Evolutionary conservation across 768 basidiomycete species (phyloP).

Genomic region (Hericium erinaceus): DNA sequence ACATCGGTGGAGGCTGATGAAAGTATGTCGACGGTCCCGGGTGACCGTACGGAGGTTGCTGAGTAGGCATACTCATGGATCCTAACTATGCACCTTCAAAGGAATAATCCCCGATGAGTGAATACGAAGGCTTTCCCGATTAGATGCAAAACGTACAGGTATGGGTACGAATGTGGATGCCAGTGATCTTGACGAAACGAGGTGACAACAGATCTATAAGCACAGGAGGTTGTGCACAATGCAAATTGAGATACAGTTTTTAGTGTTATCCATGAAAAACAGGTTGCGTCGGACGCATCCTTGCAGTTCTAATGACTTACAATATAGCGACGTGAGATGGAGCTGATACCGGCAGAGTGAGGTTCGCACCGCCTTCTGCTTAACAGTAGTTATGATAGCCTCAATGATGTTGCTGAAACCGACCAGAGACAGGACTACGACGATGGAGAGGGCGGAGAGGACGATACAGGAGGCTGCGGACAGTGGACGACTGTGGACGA

Average conservation of each 20-base stretch:
- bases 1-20: slow-evolving; percentile 20
- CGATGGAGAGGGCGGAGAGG: neutral
- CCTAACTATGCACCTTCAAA: neutral
- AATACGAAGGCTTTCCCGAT: neutral
- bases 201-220: neutral
- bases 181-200: neutral
- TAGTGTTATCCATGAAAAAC: neutral
- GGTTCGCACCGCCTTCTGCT: neutral
- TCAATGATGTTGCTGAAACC: neutral
- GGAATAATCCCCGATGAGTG: neutral
- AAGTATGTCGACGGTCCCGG: slow-evolving; percentile 26
- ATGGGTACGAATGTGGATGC: neutral
- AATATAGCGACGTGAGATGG: neutral
- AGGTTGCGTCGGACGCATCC: neutral
- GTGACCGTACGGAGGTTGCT: slow-evolving; percentile 12
- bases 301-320: neutral
- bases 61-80: neutral
- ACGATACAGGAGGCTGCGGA: neutral
- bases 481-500: too few species aligned
- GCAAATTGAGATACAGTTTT: neutral
- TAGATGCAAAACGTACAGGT: neutral
- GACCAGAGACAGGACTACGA: neutral
- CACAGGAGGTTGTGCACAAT: neutral
- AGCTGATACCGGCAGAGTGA: neutral
- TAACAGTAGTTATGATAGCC: neutral